phyloP scores from a whole-genome alignment of 768 basidiomycete genomes.

The Rhodotorula toruloides region DNA sequence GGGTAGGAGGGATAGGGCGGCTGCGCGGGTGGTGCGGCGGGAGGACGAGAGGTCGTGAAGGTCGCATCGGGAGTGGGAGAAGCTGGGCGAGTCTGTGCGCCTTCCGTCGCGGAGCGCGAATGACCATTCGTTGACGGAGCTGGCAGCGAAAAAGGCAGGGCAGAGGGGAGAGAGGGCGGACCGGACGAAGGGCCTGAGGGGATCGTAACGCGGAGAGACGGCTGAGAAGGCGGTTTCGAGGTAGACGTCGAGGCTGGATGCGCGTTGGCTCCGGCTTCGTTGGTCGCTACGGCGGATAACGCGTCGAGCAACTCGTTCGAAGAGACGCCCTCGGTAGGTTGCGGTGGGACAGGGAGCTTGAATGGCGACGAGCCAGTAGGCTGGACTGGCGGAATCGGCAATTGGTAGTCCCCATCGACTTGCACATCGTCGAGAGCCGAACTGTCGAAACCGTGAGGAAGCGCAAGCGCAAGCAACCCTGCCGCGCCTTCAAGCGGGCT shows the following conservation, averaged over 20 bases:
- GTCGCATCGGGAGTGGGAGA: background rate
- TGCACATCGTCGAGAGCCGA: background rate
- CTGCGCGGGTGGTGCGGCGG: background rate
- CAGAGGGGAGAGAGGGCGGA: background rate
- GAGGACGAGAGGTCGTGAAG: no score
- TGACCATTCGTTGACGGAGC: no score
- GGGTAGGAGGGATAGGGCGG: background rate
- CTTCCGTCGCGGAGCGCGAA: no score
- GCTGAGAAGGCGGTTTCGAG: background rate
- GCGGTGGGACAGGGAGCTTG: no score
- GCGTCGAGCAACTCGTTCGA: no score
- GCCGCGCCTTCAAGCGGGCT: background rate
- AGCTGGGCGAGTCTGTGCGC: background rate
- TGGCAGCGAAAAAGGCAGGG: background rate
- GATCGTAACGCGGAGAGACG: background rate
- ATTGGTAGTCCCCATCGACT: background rate
- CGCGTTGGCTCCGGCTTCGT: no score
- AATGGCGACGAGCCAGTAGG: no score
- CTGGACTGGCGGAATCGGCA: background rate
- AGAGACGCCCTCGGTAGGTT: no score
- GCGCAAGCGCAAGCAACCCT: constrained; percentile 1
- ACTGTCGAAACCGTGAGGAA: background rate
- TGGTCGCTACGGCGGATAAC: no score
- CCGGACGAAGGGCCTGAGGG: background rate
- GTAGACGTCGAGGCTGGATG: background rate